Evolutionary conservation across 805 yeast species (phyloP).

Genomic region (Wickerhamomyces ciferrii): DNA sequence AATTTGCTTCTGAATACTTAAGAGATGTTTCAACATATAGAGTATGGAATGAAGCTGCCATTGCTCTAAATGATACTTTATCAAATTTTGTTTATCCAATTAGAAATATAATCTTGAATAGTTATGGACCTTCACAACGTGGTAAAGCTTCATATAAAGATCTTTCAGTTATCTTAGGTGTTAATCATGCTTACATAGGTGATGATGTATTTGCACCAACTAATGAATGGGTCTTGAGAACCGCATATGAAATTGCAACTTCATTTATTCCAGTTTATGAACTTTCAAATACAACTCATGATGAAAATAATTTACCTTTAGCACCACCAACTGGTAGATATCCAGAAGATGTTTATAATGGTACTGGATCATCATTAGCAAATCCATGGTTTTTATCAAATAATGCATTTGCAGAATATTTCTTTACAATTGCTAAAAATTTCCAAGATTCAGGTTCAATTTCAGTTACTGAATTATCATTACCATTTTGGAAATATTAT

Average conservation of each 20-base stretch:
- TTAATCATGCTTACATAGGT: not conserved
- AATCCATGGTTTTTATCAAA: constrained; percentile 73
- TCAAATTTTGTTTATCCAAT: not conserved
- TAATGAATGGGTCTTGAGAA: not conserved
- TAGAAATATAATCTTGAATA: not conserved
- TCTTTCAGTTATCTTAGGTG: not conserved
- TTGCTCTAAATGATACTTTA: not conserved
- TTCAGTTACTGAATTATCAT: not conserved
- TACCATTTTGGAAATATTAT: not conserved
- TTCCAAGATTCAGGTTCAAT: not conserved
- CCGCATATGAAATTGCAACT: not conserved
- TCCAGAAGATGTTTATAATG: constrained; percentile 74
- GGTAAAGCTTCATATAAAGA: not conserved
- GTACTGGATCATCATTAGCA: constrained; percentile 57
- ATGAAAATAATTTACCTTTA: not conserved
- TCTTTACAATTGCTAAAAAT: constrained; percentile 21
- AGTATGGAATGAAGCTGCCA: not conserved
- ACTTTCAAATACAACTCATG: not conserved
- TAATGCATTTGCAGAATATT: constrained; percentile 25
- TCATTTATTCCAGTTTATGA: not conserved
- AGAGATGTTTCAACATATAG: not conserved
- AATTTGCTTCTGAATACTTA: constrained; percentile 23
- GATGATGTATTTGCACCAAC: not conserved
- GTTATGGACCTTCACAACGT: not conserved
- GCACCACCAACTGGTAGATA: constrained; percentile 61